Conservation (phyloP, 257 asterid genomes). For the Knoxia roxburghii region DNA sequence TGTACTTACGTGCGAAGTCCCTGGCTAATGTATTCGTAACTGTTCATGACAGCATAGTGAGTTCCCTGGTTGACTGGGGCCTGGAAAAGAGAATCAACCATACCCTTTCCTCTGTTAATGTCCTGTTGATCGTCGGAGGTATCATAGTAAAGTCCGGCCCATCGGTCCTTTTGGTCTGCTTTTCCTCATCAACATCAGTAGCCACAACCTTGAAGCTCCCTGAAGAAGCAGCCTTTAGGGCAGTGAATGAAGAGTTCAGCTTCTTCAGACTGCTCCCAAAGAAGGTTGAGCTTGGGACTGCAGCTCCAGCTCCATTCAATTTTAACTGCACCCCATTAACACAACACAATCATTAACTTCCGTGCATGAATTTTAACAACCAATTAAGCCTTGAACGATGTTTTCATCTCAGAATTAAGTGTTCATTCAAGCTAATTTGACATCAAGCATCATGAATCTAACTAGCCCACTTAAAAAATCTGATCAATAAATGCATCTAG, state of each 20-base stretch:
- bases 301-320: slow-evolving; percentile 40
- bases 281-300: slow-evolving; percentile 44
- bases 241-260: slow-evolving; percentile 16
- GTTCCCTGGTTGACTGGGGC: slow-evolving; percentile 79
- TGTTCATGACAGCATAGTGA: slow-evolving; percentile 53
- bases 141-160: slow-evolving; percentile 63
- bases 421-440: no score
- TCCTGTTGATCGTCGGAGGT: slow-evolving; percentile 78
- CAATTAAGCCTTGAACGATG: no score
- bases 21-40: slow-evolving; percentile 71
- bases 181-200: slow-evolving; percentile 31
- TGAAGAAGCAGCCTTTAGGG: slow-evolving; percentile 28
- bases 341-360: no score
- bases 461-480: no score
- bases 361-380: no score
- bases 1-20: slow-evolving; percentile 47
- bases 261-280: slow-evolving; percentile 54
- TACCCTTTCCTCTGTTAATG: slow-evolving; percentile 74
- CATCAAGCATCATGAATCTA: no score
- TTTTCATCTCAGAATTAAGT: no score
- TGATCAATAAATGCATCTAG: no score
- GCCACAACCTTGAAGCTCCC: slow-evolving; percentile 41
- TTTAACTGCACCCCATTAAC: no score
- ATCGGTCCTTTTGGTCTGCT: slow-evolving; percentile 45
- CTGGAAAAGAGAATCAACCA: slow-evolving; percentile 63